Base-by-base conservation (phyloP, 2,329 filamentous ascomycete species). In the Dothideomycetes sp. region DNA sequence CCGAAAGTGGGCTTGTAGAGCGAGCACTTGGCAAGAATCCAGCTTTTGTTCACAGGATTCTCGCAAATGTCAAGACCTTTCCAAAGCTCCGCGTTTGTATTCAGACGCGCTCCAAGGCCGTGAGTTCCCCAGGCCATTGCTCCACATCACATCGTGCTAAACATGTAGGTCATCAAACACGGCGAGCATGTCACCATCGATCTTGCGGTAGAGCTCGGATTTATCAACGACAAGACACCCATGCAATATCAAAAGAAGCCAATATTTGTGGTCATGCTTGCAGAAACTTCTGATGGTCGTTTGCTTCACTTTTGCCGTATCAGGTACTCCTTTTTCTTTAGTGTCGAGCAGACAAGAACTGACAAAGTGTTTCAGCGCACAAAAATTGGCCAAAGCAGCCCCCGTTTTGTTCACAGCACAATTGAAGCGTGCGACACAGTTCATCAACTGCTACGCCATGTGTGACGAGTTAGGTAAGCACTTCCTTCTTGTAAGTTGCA, bases 391-490 rank as follows among this genome's bases (percentile, higher is more conserved):
- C n/a, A 69, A 67, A 4, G 72, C 70, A 0, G 73, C 80, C 17
- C 71, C 78, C 8, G 54, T 87, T 2, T 58, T 66, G 0, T 80
- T 81, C 46, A 72, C 61, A 15, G 72, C 78, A 1, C 62, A 72
- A 0, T 55, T 86, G 15, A 69, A 58, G 1, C 63, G 63, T 4
- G 55, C 65, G 0, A 70, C 73, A 14, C 73, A 81, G 41, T 62
- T 69, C 3, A 72, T 91, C 24, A 69, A 69, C 17, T 84, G 78
- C 44, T 76, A 79, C 53, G 68, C 88, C 36, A 83, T 84, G 57
- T 96, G 88, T 48, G 89, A 95, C 60, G 80, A 86, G 32, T 81
- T 96, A 50, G 84, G 73, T 75, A 56, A 45, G 61, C 43, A 4
- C 5, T n/a, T n/a, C 4, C 27, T 16, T 7, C 3, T 4, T 4